Base-by-base conservation (phyloP, 441 rosid genomes). In the Daphne laureola region DNA sequence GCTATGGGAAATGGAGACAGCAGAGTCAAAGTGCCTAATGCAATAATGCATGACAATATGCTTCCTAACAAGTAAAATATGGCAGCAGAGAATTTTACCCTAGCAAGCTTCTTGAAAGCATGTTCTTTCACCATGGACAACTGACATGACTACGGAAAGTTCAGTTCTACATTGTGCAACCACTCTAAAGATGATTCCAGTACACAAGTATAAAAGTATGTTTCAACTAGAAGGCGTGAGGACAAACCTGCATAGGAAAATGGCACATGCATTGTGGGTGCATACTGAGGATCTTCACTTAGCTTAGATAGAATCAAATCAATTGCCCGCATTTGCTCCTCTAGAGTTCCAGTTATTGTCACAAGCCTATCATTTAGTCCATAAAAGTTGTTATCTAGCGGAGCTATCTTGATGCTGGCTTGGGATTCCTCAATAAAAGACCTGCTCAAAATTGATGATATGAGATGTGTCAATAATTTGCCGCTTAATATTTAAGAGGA, bases 401-500 rank as follows among this genome's bases (percentile, higher is more conserved):
- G 91, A 53, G 99, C 85, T 70, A 93, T 86, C 79, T 90, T 93
- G 64, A 93, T 93, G 68, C 84, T 78, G 62, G 97, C 99, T 74
- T 81, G 90, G 62, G 99, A 93, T 17, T 79, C 95, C 58, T 93
- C 99, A 64, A 90, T 90, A 73, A 93, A 93, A 55, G 97, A 93
- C 87, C 97, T 93, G 77, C 58, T 66, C 6, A 52, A 57, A 50
- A 57, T 31, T 31, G 38, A 31, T 31, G 38, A n/a, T 31, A 31
- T 0, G 4, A 31, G 5, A 31, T 31, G 11, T 7, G 1, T 31
- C 38, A 31, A 31, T 31, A 31, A 9, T 31, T 31, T 31, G 8
- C 1, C 38, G 2, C 25, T 21, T 21, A 31, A 31, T 5, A 9
- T 31, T 8, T 9, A 31, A 31, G 1, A 31, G 9, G 7, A 21